A percentile compares a stretch with the other conserved stretches of the same genome.
Conservation (phyloP, 257 asterid genomes). For the Ehretia macrophylla region DNA sequence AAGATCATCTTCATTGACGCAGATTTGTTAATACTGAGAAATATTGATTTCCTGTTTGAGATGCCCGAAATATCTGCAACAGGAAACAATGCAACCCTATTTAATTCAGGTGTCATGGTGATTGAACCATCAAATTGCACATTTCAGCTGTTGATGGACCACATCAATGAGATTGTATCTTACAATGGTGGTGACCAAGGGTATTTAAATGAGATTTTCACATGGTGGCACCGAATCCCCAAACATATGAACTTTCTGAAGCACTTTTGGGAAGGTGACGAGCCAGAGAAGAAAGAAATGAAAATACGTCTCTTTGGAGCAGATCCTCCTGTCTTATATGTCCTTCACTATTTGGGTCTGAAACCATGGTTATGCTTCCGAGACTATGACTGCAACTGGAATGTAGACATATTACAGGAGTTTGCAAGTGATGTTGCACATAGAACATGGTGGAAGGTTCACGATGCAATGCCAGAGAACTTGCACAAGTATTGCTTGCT, state of each 20-base stretch:
- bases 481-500: conserved; percentile 75
- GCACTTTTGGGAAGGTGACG: conserved; percentile 82
- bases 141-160: conserved; percentile 71
- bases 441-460: conserved; percentile 87
- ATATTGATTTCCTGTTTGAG: conserved; percentile 80
- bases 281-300: conserved; percentile 52
- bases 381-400: conserved; percentile 95
- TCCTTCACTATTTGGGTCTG: conserved; percentile 73
- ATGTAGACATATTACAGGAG: conserved; percentile 58
- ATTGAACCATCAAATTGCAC: conserved; percentile 89
- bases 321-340: conserved; percentile 71
- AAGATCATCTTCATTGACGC: conserved; percentile 87
- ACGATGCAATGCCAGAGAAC: conserved; percentile 87
- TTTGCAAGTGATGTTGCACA: conserved; percentile 87
- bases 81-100: conserved; percentile 82
- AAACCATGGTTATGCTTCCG: conserved; percentile 90
- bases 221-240: conserved; percentile 97
- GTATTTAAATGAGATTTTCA: conserved; percentile 74
- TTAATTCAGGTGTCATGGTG: conserved; percentile 93
- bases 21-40: conserved; percentile 62
- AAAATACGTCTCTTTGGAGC: conserved; percentile 70
- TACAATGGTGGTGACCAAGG: conserved; percentile 98
- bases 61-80: conserved; percentile 89
- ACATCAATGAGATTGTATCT: conserved; percentile 76
- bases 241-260: conserved; percentile 84